phyloP scores from a whole-genome alignment of 2,329 filamentous ascomycete genomes.

The Fusarium hainanense region DNA sequence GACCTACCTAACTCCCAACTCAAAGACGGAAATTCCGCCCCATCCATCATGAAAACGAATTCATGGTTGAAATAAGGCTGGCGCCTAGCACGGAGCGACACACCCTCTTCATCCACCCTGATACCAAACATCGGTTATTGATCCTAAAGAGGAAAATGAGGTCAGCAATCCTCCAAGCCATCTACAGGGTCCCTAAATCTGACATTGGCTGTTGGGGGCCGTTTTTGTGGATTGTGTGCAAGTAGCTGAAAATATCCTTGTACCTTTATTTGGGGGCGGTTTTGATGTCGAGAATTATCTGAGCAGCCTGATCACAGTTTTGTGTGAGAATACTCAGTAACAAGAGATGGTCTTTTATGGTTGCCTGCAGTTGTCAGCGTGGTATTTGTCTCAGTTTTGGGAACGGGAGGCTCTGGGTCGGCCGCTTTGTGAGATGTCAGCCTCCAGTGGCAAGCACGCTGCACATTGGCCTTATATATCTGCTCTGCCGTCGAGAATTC shows the following conservation, averaged over 20 bases:
- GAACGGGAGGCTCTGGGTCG: background rate
- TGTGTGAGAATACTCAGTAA: background rate
- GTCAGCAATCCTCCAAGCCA: conserved; percentile 1
- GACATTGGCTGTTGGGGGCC: background rate
- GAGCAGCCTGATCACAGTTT: background rate
- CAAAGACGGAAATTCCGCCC: background rate
- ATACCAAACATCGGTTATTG: background rate
- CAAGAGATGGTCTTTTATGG: background rate
- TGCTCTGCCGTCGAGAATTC: background rate
- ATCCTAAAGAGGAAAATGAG: background rate
- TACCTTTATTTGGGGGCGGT: conserved; percentile 11
- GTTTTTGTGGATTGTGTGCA: background rate
- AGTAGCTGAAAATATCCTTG: conserved; percentile 5
- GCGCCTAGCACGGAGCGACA: background rate
- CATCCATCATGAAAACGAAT: background rate
- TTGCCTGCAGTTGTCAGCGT: background rate
- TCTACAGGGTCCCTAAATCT: background rate
- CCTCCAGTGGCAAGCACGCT: background rate
- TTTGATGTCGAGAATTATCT: background rate
- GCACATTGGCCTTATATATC: background rate
- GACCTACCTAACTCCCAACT: rapidly evolving
- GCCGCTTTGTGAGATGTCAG: background rate
- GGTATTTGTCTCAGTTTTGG: conserved; percentile 1
- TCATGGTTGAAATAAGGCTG: conserved; percentile 16
- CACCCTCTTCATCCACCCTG: background rate